Evolutionary conservation across 2,329 filamentous ascomycete species (phyloP), one percentile per base, ranked within the genome.

Genomic region (Trematosphaeria pertusa): DNA sequence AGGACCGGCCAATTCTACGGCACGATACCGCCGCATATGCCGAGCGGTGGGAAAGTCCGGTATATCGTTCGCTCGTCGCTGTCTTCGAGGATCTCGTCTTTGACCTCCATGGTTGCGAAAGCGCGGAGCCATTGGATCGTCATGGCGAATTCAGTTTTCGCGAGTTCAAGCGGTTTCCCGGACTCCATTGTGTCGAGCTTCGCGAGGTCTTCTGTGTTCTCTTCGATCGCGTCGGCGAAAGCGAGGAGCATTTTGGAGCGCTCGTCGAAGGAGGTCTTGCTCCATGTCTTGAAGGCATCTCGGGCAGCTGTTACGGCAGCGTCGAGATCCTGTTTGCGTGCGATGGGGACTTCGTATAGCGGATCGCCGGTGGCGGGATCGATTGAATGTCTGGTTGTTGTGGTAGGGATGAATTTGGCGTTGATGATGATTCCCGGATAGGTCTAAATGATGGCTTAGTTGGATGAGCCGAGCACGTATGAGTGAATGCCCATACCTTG

Each of bases 311-410:
- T 56, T 6, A 82, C 75, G 5, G 79, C 78, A 8, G 56, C 60
- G 48, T 82, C 75, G 32, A 83, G 70, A 46, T 83, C 79, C 19
- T 72, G 62, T 12, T 64, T 62, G 0, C 74, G 76, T 2, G 74
- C 69, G 5, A 81, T 59, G 0, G 79, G 80, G 0, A 81, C 79
- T 18, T 75, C 71, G 1, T 73, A 72, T 35, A 79, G 75, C 2
- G 73, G 62, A 37, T 77, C 63, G 5, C 71, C 64, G 2, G 74
- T 82, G 7, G 79, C 74, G 0, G 80, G 80, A 56, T 82, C 78
- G 52, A 80, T 69, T 20, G 73, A 70, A 49, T 76, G 72, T 15
- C 75, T 72, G 10, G 75, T 80, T 34, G 68, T 54, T 3, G 62
- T 47, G 0, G 77, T 78, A 19, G 69, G 56, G 10, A 68, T 64